Base-by-base conservation (phyloP, 805 yeast species). In the Sugiyamaella americana region DNA sequence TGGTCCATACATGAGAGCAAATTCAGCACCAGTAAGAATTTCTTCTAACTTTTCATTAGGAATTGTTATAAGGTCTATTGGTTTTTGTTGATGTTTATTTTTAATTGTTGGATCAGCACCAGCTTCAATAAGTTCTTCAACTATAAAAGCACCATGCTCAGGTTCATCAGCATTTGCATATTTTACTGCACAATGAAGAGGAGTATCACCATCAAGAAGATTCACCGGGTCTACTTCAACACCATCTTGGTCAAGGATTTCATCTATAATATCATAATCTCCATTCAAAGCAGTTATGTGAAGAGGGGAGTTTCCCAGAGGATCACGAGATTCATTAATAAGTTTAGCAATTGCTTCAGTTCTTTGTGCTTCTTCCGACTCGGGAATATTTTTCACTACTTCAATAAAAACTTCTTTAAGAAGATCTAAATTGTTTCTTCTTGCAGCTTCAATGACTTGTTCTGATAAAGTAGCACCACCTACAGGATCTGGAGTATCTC, bases 171-270 rank as follows among this genome's bases (percentile, higher is more conserved):
- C 80, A 40, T 71, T 70, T 11, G 89, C 73, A 63, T 84, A 91
- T 51, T 75, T 76, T 10, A 82, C 95, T 3, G 96, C 94, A 51
- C 76, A 68, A 65, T 91, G 98, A 52, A 93, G 73, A 11, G 98
- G 97, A 1, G 97, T 87, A 53, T 86, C 89, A 34, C 88, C 89
- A 44, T 82, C 83, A 23, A 75, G 48, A 32, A 79, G 73, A 63
- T 84, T 84, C 36, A 66, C 61, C 1, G 96, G 93, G 63, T 93
- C 96, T 24, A 89, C 80, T 55, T 89, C 96, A 17, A 89, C 88
- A 2, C 93, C 96, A 50, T 86, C 95, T 46, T 83, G 81, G 63
- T 91, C 97, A 50, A 91, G 71, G 17, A 91, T 68, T 43, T 74
- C 67, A 61, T 91, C 97, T 59, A 93, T 70, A 30, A 84, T 84